Conservation (phyloP, 148 eudicot species). For the Polygonum aviculare region DNA sequence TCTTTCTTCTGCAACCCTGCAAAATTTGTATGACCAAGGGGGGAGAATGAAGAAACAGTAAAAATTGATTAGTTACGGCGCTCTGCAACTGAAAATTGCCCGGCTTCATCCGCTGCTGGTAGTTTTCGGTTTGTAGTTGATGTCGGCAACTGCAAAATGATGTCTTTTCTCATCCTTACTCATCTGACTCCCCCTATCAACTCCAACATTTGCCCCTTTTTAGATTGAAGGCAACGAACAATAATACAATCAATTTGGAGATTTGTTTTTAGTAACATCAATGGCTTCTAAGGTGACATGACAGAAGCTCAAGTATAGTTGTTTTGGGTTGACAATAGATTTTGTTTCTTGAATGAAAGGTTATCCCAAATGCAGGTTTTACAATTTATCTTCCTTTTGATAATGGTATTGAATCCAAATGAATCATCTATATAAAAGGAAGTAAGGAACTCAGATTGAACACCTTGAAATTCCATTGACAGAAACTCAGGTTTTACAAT, state of each 20-base stretch:
- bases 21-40: neutral
- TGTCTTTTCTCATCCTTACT: neutral
- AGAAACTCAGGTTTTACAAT: neutral
- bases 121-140: neutral
- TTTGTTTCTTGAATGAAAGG: neutral
- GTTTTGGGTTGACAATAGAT: too few species aligned
- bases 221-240: neutral
- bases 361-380: too few species aligned
- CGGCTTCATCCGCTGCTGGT: conserved; percentile 4
- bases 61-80: neutral
- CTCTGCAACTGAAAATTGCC: conserved; percentile 1
- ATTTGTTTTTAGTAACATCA: neutral
- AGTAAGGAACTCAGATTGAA: neutral
- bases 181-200: conserved; percentile 7
- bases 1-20: neutral
- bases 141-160: neutral
- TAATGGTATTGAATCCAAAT: neutral
- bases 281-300: neutral
- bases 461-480: neutral
- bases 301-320: too few species aligned
- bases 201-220: neutral
- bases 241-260: neutral
- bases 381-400: too few species aligned
- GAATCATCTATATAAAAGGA: neutral
- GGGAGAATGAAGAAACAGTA: conserved; percentile 4